Percentiles rank a stretch among this genome's conserved stretches.
Conservation (phyloP, 2,329 filamentous ascomycete species). For the Hymenoscyphus linearis region DNA sequence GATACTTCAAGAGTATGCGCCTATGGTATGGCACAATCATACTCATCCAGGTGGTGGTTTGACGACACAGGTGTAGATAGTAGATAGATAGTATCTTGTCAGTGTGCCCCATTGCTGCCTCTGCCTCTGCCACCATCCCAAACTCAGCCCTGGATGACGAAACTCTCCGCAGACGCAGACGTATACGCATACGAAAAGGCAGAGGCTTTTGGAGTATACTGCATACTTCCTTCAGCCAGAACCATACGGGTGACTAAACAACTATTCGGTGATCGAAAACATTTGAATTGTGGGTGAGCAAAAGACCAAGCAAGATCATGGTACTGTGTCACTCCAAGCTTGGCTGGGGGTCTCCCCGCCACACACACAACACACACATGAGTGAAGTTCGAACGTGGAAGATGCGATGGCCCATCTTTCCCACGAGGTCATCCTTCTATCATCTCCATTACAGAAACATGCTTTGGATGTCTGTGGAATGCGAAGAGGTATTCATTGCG, state of each 20-base stretch:
- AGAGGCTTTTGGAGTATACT: background rate
- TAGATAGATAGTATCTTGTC: background rate
- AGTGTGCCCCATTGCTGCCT: background rate
- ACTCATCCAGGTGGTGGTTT: background rate
- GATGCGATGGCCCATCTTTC: background rate
- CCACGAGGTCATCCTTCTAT: background rate
- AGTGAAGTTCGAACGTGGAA: background rate
- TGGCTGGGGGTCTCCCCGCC: background rate
- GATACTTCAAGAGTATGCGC: background rate
- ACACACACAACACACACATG: background rate
- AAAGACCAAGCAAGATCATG: background rate
- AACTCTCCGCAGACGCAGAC: background rate
- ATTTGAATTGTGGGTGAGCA: background rate
- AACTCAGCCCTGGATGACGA: background rate
- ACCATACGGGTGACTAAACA: background rate
- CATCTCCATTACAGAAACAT: background rate
- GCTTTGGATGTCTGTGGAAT: background rate
- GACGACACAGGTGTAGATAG: background rate
- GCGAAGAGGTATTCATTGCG: background rate
- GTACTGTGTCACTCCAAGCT: background rate
- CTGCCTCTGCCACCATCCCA: background rate
- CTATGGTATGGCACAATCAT: background rate
- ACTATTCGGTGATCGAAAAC: background rate
- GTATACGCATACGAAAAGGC: background rate
- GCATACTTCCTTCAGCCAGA: background rate